A percentile compares a stretch with the other conserved stretches of the same genome.
Evolutionary conservation across 352 stramenopile species (phyloP).

Genomic region (Pythium pectinolyticum): DNA sequence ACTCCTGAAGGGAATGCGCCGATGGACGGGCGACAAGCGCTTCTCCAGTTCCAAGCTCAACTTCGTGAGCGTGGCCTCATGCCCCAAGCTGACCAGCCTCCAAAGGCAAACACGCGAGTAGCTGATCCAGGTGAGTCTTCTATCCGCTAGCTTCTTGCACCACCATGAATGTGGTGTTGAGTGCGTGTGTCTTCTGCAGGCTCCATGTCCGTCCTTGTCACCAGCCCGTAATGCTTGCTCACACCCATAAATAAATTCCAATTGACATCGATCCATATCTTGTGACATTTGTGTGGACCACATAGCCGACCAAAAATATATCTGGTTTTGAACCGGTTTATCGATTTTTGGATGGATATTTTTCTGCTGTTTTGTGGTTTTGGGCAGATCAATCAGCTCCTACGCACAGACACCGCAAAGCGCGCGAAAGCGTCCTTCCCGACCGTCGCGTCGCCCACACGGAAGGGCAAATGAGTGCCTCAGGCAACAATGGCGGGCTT

Average conservation of each 20-base stretch:
- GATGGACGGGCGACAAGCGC: constrained; percentile 31
- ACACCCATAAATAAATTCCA: not conserved
- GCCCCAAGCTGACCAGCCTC: constrained; percentile 4
- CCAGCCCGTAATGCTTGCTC: not conserved
- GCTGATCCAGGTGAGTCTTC: constrained; percentile 5
- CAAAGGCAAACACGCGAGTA: not conserved
- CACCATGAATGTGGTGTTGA: not conserved
- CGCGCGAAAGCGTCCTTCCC: constrained; percentile 22
- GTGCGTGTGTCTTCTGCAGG: too few relatives aligned
- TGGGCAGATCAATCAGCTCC: constrained; percentile 17
- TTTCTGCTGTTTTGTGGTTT: constrained; percentile 20
- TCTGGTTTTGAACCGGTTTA: not conserved
- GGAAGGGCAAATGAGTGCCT: constrained; percentile 20
- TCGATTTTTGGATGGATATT: constrained; percentile 1
- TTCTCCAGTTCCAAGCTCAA: constrained; percentile 38
- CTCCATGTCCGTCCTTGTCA: too few relatives aligned
- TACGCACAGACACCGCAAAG: constrained; percentile 10
- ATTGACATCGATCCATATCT: not conserved
- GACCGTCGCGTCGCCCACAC: constrained; percentile 1
- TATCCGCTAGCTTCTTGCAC: too few relatives aligned
- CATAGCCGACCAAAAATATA: not conserved
- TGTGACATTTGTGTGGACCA: not conserved
- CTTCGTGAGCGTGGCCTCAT: constrained; percentile 25
- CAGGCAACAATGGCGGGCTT: constrained; percentile 31
- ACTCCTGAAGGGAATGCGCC: constrained; percentile 43